Conservation (phyloP, 805 yeast genomes). For the Ogataea neopini region DNA sequence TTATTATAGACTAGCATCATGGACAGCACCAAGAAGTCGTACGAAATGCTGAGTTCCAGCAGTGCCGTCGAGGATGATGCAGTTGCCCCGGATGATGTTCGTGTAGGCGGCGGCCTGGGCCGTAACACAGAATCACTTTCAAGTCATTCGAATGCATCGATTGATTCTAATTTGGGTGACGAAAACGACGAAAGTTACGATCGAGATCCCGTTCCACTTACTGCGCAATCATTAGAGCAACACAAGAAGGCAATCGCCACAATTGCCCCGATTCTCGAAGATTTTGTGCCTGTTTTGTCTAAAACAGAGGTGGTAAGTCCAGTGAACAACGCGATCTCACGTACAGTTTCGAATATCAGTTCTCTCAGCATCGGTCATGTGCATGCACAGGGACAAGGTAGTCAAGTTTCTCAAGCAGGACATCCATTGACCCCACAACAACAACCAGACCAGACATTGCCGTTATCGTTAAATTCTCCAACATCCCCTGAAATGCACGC, state of each 20-base stretch:
- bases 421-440: conserved; percentile 1
- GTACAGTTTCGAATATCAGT: conserved; percentile 35
- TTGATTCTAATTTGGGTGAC: conserved; percentile 21
- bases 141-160: conserved; percentile 24
- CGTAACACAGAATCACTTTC: conserved; percentile 20
- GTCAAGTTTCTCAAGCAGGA: neutral
- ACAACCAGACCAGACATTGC: neutral
- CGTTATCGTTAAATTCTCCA: conserved; percentile 2
- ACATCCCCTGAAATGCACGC: conserved; percentile 6
- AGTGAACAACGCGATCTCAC: conserved; percentile 31
- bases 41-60: neutral
- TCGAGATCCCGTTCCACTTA: conserved; percentile 30
- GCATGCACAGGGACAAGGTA: conserved; percentile 7
- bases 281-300: conserved; percentile 71
- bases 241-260: conserved; percentile 69
- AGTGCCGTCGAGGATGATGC: neutral
- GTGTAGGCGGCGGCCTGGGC: neutral
- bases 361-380: conserved; percentile 30
- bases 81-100: neutral
- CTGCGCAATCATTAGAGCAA: conserved; percentile 34
- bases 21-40: neutral
- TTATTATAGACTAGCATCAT: neutral
- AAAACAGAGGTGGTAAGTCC: conserved; percentile 39
- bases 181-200: conserved; percentile 28
- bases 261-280: conserved; percentile 72